phyloP scores from a whole-genome alignment of 2,329 filamentous ascomycete species.

The Pseudonectria foliicola region DNA sequence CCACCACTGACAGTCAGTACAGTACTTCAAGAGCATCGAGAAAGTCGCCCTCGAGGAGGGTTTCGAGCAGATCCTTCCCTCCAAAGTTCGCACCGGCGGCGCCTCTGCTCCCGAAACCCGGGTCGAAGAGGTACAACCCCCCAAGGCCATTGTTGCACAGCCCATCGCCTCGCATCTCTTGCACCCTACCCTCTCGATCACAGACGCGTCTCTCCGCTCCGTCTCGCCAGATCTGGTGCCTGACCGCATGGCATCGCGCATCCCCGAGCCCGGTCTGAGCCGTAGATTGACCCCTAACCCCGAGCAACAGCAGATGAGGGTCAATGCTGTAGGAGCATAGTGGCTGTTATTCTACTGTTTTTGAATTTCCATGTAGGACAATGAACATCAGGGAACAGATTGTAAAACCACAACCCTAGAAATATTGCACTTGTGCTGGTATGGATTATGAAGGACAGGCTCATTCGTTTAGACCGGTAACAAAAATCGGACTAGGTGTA shows the following conservation, averaged over 20 bases:
- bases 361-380: too few relatives aligned
- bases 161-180: constrained; percentile 49
- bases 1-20: too few relatives aligned
- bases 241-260: constrained; percentile 54
- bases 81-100: constrained; percentile 48
- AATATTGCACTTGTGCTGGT: too few relatives aligned
- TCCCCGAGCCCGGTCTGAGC: constrained; percentile 40
- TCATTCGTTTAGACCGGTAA: too few relatives aligned
- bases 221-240: constrained; percentile 54
- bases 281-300: constrained; percentile 42
- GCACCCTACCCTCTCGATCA: constrained; percentile 46
- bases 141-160: constrained; percentile 45
- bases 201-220: constrained; percentile 48
- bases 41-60: constrained; percentile 51
- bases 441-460: too few relatives aligned
- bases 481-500: too few relatives aligned
- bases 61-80: constrained; percentile 51
- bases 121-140: constrained; percentile 36
- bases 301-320: constrained; percentile 32
- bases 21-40: constrained; percentile 69
- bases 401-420: too few relatives aligned
- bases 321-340: constrained; percentile 18
- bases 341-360: too few relatives aligned
- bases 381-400: too few relatives aligned
- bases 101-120: constrained; percentile 31